These are phyloP conservation scores for Biancaea sappan DNA, from an alignment of 306 rosid species.

Conservation along the genomic window DNA sequence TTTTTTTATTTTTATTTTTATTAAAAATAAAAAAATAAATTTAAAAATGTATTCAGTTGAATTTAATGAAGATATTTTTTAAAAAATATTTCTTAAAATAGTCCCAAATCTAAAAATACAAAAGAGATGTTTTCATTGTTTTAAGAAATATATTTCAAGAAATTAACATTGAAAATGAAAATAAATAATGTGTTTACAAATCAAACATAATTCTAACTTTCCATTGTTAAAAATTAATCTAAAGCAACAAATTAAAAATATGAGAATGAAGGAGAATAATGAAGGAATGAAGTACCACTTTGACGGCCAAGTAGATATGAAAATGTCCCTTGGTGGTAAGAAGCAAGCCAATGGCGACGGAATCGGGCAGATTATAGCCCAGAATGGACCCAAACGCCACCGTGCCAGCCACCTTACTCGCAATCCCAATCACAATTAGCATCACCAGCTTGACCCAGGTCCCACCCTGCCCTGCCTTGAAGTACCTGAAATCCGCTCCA, in stretches of 20 bases:
- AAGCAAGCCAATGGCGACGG: constrained; percentile 81
- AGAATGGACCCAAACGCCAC: constrained; percentile 61
- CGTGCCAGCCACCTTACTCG: constrained; percentile 75
- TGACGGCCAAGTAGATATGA: constrained; percentile 81
- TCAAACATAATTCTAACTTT: too few relatives aligned
- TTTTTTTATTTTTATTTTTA: too few relatives aligned
- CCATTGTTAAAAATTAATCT: too few relatives aligned
- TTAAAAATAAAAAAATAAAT: too few relatives aligned
- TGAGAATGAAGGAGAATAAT: neutral
- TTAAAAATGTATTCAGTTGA: too few relatives aligned
- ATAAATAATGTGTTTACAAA: too few relatives aligned
- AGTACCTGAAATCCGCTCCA: constrained; percentile 53
- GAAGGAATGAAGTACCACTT: constrained; percentile 54
- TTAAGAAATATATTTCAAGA: too few relatives aligned
- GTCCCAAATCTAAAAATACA: too few relatives aligned
- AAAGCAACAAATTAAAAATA: neutral
- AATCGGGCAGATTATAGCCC: constrained; percentile 89
- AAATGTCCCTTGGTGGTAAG: constrained; percentile 87
- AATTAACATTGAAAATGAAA: too few relatives aligned
- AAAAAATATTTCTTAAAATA: too few relatives aligned
- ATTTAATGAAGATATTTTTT: too few relatives aligned
- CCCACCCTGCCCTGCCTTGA: constrained; percentile 27
- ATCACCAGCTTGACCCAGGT: constrained; percentile 63
- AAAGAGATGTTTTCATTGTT: too few relatives aligned
- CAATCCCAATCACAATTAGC: constrained; percentile 43